Evolutionary conservation across 2,329 filamentous ascomycete genomes (phyloP).

Genomic region (Akanthomyces muscarius): DNA sequence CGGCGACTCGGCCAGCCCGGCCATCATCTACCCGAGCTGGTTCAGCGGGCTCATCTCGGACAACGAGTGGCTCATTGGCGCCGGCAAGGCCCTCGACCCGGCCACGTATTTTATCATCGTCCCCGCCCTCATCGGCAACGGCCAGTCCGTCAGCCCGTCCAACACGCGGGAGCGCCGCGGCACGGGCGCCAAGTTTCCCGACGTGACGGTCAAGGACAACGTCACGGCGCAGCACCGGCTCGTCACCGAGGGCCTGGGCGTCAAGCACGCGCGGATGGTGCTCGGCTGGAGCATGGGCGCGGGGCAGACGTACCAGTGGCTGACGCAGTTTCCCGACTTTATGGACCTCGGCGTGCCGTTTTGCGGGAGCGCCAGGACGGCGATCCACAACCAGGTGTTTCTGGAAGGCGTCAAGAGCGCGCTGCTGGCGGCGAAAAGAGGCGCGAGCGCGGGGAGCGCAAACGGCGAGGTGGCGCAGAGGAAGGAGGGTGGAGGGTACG

Average conservation of each 20-base stretch:
- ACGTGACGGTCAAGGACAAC: slow-evolving; percentile 46
- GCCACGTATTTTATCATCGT: slow-evolving; percentile 47
- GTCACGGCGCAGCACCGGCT: slow-evolving; percentile 45
- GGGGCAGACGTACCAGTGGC: slow-evolving; percentile 50
- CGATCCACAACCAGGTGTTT: slow-evolving; percentile 50
- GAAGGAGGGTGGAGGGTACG: slow-evolving; percentile 15
- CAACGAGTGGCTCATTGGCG: slow-evolving; percentile 71
- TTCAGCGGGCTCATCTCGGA: slow-evolving; percentile 59
- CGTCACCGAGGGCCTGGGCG: slow-evolving; percentile 38
- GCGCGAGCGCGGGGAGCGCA: slow-evolving; percentile 47
- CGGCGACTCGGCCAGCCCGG: slow-evolving; percentile 57
- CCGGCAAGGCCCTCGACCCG: slow-evolving; percentile 61
- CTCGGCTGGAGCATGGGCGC: slow-evolving; percentile 57
- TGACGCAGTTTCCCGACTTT: slow-evolving; percentile 46
- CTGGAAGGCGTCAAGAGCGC: slow-evolving; percentile 50
- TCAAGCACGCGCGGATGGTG: slow-evolving; percentile 42
- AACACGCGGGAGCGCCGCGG: slow-evolving; percentile 34
- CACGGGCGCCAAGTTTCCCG: slow-evolving; percentile 36
- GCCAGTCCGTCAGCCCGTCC: slow-evolving; percentile 51
- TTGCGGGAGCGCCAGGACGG: slow-evolving; percentile 47
- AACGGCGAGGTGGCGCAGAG: slow-evolving; percentile 27
- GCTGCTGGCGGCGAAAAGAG: slow-evolving; percentile 37
- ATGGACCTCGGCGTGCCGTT: slow-evolving; percentile 43
- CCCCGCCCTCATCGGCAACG: slow-evolving; percentile 49
- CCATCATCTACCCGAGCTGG: slow-evolving; percentile 75